Base-by-base conservation (phyloP, 148 eudicot species). In the Fagopyrum tataricum region DNA sequence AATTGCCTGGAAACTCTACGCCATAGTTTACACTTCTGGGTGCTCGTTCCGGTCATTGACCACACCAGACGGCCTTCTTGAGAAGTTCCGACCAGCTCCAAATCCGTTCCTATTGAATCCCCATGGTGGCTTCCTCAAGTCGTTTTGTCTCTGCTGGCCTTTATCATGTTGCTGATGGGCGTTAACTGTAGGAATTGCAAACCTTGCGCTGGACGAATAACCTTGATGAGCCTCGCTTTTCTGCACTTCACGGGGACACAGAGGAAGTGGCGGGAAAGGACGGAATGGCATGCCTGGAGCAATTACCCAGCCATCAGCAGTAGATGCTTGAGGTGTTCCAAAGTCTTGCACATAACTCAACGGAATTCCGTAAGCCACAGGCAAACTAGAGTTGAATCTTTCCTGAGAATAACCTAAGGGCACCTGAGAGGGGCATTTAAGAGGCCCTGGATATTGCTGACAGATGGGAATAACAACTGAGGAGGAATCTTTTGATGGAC, bases 241-340 rank as follows among this genome's bases (percentile, higher is more conserved):
- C 77, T 0, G 41, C 44, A 26, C 40, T 39, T 53, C 77, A 81
- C 18, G 90, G 84, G 79, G 78, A 80, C 26, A 84, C 20, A 86
- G 78, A 15, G 98, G 98, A 70, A 95, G 79, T 5, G 98, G 98
- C 43, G 97, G 98, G 71, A 84, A 95, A 51, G 98, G 97, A 48
- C 82, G 86, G 81, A 95, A 95, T 18, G 90, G 89, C 68, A 91
- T 74, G 41, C 91, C 87, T 4, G 97, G 97, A 76, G 86, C 93
- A 67, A 91, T 73, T 51, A 77, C 77, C 98, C 90, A 95, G 71
- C 79, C 75, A 71, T 81, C 87, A 51, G 71, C 59, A 14, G 42
- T 41, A 62, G 76, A 89, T 10, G 75, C 76, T 64, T 82, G 66
- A 17, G 71, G 89, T 69, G 58, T 79, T 39, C 97, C 97, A 17